Evolutionary conservation across 805 yeast genomes (phyloP), one percentile per base, ranked within the genome.

Genomic region (Teunomyces barrocoloradensis): DNA sequence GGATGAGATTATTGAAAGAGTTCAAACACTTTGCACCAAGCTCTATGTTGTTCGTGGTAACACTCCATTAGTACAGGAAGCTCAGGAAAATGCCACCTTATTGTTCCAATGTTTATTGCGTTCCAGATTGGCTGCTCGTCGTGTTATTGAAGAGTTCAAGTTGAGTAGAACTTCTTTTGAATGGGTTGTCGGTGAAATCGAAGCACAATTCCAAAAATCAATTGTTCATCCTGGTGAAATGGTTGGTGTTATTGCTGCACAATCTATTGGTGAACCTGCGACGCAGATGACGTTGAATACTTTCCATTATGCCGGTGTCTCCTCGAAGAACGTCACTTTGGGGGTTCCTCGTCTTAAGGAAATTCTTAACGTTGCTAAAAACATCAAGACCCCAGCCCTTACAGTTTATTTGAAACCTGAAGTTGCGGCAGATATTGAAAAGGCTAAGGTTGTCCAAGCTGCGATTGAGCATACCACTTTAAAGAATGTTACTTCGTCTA

Each of bases 311-410:
- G 97, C 97, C 13, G 97, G 97, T 85, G 97, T 90, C 50, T 90
- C 96, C 29, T 88, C 96, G 3, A 90, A 89, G 84, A 90, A 90
- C 68, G 97, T 90, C 53, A 90, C 97, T 3, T 81, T 92, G 55
- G 97, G 97, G 82, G 97, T 90, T 64, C 97, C 97, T 51, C 95
- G 97, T 79, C 80, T 91, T 68, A 91, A 91, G 81, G 98, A 91
- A 75, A 94, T 94, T 81, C 80, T 94, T 69, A 92, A 92, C 66
- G 99, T 94, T 55, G 99, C 99, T 9, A 94, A 94, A 75, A 92
- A 89, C 61, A 91, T 94, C 78, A 94, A 92, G 73, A 94, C 99
- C n/a, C 99, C 99, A n/a, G 95, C 97, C 11, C 77, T 92, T 64
- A 90, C 97, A 7, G 96, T 92, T n/a, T 94, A 91, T 65, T 74